Evolutionary conservation across 2,329 filamentous ascomycete genomes (phyloP).

Genomic region (Exophiala bonariae): DNA sequence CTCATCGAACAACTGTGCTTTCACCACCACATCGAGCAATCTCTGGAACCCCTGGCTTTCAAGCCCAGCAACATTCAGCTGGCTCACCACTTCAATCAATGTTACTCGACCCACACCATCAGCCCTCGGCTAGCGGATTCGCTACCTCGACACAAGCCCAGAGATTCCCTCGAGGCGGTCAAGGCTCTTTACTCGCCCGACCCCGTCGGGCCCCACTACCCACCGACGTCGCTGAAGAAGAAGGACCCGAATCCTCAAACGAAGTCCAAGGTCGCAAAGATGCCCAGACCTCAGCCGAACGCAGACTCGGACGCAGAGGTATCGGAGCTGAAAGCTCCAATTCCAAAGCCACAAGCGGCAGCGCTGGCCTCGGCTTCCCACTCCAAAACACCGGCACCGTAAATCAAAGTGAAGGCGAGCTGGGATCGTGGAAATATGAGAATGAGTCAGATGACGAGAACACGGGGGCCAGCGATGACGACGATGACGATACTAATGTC

Average conservation of each 20-base stretch:
- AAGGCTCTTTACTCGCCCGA: slow-evolving; percentile 3
- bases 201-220: neutral
- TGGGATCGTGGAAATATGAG: slow-evolving; percentile 43
- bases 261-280: neutral
- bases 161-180: slow-evolving; percentile 6
- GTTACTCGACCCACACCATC: slow-evolving; percentile 49
- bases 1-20: slow-evolving; percentile 6
- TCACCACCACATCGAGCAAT: slow-evolving; percentile 15
- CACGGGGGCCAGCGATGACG: slow-evolving; percentile 46
- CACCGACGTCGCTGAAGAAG: slow-evolving; percentile 16
- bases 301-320: neutral
- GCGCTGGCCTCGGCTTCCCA: neutral
- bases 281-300: neutral
- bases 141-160: slow-evolving; percentile 18
- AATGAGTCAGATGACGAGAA: slow-evolving; percentile 30
- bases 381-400: no score
- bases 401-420: slow-evolving; percentile 13
- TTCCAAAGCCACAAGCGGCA: neutral
- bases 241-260: slow-evolving; percentile 6
- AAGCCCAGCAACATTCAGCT: slow-evolving; percentile 23
- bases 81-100: slow-evolving; percentile 43
- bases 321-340: neutral
- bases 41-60: slow-evolving; percentile 17
- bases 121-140: slow-evolving; percentile 41
- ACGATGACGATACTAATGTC: slow-evolving; percentile 42